phyloP scores from a whole-genome alignment of 805 yeast genomes.

The Candida yuanshanica region DNA sequence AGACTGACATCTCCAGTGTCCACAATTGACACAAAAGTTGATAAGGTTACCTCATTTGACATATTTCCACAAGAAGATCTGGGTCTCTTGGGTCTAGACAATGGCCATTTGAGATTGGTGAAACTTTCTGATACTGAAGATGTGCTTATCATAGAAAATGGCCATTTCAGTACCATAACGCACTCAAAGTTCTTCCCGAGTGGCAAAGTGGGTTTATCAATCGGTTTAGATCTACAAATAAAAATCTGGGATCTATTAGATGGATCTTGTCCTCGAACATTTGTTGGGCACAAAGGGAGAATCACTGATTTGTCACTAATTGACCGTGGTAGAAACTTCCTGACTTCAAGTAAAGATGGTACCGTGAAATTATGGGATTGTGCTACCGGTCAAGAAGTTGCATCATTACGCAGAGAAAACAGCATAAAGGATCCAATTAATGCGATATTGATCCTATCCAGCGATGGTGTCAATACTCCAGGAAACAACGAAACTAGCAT shows the following conservation, averaged over 20 bases:
- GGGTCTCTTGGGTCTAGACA: slow-evolving; percentile 29
- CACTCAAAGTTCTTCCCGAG: slow-evolving; percentile 54
- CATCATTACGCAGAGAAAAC: slow-evolving; percentile 33
- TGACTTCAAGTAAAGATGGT: slow-evolving; percentile 53
- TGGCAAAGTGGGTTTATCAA: slow-evolving; percentile 51
- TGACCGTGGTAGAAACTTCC: slow-evolving; percentile 63
- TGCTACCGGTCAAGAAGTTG: slow-evolving; percentile 43
- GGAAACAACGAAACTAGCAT: slow-evolving; percentile 30
- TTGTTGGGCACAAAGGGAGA: slow-evolving; percentile 42
- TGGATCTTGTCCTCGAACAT: slow-evolving; percentile 44
- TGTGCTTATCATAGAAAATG: slow-evolving; percentile 24
- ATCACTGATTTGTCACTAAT: slow-evolving; percentile 47
- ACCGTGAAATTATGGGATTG: slow-evolving; percentile 64
- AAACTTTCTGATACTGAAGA: neutral
- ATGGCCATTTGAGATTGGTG: slow-evolving; percentile 28
- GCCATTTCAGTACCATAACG: slow-evolving; percentile 47
- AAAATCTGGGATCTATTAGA: slow-evolving; percentile 54
- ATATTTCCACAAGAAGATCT: slow-evolving; percentile 24
- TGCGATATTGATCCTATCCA: slow-evolving; percentile 12
- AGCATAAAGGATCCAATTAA: slow-evolving; percentile 32
- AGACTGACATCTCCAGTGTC: slow-evolving; percentile 10
- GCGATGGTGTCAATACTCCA: slow-evolving; percentile 23
- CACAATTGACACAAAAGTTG: slow-evolving; percentile 1
- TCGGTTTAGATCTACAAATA: slow-evolving; percentile 53
- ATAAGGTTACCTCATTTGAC: slow-evolving; percentile 27